Evolutionary conservation across 768 basidiomycete genomes (phyloP).

Genomic region (Xerocomellus chrysenteron): DNA sequence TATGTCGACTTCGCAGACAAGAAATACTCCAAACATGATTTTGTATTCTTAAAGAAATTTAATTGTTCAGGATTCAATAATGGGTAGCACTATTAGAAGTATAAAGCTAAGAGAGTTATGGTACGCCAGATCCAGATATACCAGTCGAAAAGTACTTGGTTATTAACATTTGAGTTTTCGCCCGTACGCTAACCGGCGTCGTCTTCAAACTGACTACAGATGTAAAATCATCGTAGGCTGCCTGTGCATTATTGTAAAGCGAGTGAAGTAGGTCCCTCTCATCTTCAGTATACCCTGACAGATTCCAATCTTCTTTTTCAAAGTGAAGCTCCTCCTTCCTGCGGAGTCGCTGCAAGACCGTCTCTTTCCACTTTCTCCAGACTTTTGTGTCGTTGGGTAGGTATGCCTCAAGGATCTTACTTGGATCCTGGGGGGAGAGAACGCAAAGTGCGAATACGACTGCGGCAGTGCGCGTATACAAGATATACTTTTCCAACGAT

Average conservation of each 20-base stretch:
- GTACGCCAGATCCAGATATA: no score
- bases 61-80: no score
- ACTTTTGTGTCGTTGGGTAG: slow-evolving; percentile 10
- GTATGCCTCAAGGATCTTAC: slow-evolving; percentile 7
- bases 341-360: not conserved
- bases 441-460: slow-evolving; percentile 5
- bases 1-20: no score
- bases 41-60: no score
- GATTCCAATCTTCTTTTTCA: not conserved
- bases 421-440: slow-evolving; percentile 5
- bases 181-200: not conserved
- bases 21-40: no score
- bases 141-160: no score
- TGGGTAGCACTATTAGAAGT: no score
- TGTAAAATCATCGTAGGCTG: not conserved
- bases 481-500: not conserved
- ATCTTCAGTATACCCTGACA: not conserved
- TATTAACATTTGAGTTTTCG: no score
- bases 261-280: slow-evolving; percentile 1
- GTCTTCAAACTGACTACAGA: not conserved
- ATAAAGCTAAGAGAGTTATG: no score
- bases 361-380: slow-evolving; percentile 7
- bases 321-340: not conserved
- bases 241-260: slow-evolving; percentile 2
- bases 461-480: slow-evolving; percentile 5